Evolutionary conservation across 2,329 filamentous ascomycete species (phyloP), one percentile per base, ranked within the genome.

Genomic region (Elsinoe batatas): DNA sequence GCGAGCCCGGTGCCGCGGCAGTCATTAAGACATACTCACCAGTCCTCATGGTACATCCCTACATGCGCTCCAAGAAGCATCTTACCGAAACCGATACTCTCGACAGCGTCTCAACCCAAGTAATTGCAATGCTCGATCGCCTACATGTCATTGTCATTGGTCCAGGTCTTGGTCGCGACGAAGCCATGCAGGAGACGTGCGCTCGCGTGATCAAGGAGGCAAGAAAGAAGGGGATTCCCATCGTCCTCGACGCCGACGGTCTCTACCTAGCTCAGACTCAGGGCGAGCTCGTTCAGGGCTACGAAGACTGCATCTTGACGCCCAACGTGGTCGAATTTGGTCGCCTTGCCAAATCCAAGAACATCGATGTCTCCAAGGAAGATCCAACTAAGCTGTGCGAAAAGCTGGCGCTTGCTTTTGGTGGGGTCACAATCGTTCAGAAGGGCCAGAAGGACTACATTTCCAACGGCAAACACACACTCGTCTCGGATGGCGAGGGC

Each of bases 11-110:
- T 55, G 93, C 93, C 2, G 89, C 71, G 57, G 68, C 76, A 65
- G 91, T 96, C 36, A 95, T 98, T 73, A 98, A 98, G 76, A 88
- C 89, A 3, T 98, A 97, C 75, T 96, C 91, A 17, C 93, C 93
- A 2, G 96, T 97, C 69, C 78, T 98, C 26, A 98, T 98, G 91
- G 93, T 98, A 10, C 93, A 97, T 70, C 93, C 93, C 0, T 81
- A 96, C 62, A 91, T 98, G 82, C 87, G 89, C 30, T 88, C 93
- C 71, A 81, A 82, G 44, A 77, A 79, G 62, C 77, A 81, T 62
- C 72, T 80, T 54, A 68, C 72, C 20, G 69, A 74, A 49, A 71
- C 76, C 54, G 80, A 85, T 56, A 74, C 75, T 11, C 77, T 81
- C 61, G 78, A 85, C 1, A 76, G 74, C 54, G 78, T 95, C 47